These are phyloP conservation scores for Sanguinoderma infundibulare DNA, from an alignment of 1,284 basidiomycete genomes.

Conservation along the genomic window DNA sequence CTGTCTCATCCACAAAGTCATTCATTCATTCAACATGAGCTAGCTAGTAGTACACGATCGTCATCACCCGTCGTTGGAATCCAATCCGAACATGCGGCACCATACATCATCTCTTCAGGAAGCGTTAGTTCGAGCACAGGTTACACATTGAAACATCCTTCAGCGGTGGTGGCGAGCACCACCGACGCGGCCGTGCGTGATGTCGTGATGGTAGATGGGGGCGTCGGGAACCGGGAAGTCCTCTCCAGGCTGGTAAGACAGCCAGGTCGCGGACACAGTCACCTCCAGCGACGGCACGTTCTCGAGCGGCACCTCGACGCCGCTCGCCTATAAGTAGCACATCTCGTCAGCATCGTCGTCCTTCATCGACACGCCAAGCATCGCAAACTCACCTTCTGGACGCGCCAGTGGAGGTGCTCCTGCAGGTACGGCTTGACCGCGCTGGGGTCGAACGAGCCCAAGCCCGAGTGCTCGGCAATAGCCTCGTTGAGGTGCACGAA, in stretches of 20 bases:
- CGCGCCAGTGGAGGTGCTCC: conserved; percentile 43
- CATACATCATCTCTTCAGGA: too few species aligned
- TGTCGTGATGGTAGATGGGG: conserved; percentile 13
- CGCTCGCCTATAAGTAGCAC: background rate
- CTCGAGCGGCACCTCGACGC: conserved; percentile 1
- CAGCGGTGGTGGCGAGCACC: conserved; percentile 5
- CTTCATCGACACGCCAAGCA: background rate
- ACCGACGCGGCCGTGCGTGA: conserved; percentile 21
- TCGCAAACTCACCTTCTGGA: conserved; percentile 23
- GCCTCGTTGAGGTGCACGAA: conserved; percentile 51
- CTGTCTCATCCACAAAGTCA: too few species aligned
- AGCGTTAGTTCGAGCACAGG: too few species aligned
- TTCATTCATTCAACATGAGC: too few species aligned
- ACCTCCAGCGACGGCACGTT: conserved; percentile 24
- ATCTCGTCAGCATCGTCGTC: background rate
- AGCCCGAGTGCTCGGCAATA: conserved; percentile 32
- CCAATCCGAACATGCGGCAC: too few species aligned
- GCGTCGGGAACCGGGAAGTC: conserved; percentile 17
- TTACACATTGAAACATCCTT: too few species aligned
- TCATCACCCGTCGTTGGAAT: too few species aligned
- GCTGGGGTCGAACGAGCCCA: conserved; percentile 38
- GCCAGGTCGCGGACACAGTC: conserved; percentile 4
- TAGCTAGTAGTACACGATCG: too few species aligned
- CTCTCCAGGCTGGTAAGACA: conserved; percentile 14
- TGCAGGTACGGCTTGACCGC: conserved; percentile 44